Evolutionary conservation across 441 rosid species (phyloP).

Genomic region (Pelargonium citronellum): DNA sequence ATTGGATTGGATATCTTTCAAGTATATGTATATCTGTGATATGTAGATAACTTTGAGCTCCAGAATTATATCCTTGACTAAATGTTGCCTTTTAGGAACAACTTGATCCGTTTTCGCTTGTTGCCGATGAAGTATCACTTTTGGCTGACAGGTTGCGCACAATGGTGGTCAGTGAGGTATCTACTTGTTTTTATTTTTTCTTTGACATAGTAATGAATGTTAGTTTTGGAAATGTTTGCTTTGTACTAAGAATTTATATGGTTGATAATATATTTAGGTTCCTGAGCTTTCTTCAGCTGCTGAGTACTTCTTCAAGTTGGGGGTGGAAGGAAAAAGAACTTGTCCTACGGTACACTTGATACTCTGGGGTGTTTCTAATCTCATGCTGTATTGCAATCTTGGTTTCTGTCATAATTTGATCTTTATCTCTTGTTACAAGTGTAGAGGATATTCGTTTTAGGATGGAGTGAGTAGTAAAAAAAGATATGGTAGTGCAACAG

Average conservation of each 20-base stretch:
- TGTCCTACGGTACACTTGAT: slow-evolving; percentile 57
- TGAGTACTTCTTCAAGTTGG: slow-evolving; percentile 83
- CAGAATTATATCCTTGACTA: too few species aligned
- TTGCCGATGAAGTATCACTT: slow-evolving; percentile 82
- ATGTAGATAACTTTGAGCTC: too few species aligned
- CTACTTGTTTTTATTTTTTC: slow-evolving; percentile 6
- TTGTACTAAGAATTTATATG: not conserved
- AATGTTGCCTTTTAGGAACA: slow-evolving; percentile 48
- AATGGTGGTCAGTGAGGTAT: slow-evolving; percentile 90
- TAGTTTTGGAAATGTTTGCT: not conserved
- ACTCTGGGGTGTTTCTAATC: slow-evolving; percentile 2
- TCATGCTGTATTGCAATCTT: not conserved
- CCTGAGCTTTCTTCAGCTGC: slow-evolving; percentile 97
- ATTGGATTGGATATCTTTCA: too few species aligned
- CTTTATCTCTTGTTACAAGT: not conserved
- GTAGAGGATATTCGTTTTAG: not conserved
- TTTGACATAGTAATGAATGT: slow-evolving; percentile 4
- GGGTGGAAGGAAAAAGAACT: slow-evolving; percentile 88
- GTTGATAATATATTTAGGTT: slow-evolving; percentile 37
- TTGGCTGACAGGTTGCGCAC: slow-evolving; percentile 61
- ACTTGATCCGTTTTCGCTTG: slow-evolving; percentile 86
- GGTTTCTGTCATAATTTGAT: not conserved
- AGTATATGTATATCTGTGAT: too few species aligned
- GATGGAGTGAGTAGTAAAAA: too few species aligned
- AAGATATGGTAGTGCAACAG: too few species aligned